Evolutionary conservation across 2,329 filamentous ascomycete species (phyloP).

Genomic region (Drechslerella stenobrocha): DNA sequence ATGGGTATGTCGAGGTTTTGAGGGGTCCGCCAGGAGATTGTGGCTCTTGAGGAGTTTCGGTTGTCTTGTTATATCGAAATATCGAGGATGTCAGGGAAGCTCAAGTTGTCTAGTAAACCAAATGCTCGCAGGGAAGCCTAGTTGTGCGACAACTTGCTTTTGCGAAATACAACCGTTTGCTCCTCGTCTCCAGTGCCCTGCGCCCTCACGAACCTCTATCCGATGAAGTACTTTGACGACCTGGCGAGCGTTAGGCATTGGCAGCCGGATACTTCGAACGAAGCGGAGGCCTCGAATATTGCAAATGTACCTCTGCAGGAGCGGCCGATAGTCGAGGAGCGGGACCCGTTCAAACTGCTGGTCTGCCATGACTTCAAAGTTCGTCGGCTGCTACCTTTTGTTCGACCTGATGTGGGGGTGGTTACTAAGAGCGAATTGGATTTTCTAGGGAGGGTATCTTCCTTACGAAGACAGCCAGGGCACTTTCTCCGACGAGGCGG

Average conservation of each 20-base stretch:
- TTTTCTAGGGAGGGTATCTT: constrained; percentile 59
- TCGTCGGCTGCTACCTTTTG: neutral
- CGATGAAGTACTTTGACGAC: constrained; percentile 45
- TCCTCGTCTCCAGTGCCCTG: neutral
- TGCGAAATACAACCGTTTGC: neutral
- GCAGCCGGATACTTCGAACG: constrained; percentile 32
- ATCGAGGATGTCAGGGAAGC: too few relatives aligned
- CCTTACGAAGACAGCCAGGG: constrained; percentile 56
- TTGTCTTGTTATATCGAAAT: too few relatives aligned
- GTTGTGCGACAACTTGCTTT: neutral
- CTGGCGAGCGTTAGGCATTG: constrained; percentile 31
- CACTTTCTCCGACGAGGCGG: constrained; percentile 52
- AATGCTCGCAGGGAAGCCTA: too few relatives aligned
- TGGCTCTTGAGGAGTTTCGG: too few relatives aligned
- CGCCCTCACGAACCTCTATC: constrained; percentile 7
- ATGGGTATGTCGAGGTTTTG: too few relatives aligned
- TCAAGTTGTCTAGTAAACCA: too few relatives aligned
- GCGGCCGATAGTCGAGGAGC: constrained; percentile 20
- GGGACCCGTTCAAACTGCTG: constrained; percentile 48
- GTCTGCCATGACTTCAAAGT: constrained; percentile 52
- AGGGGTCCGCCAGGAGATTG: too few relatives aligned
- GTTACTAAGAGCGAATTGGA: constrained; percentile 10
- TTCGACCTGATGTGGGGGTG: neutral
- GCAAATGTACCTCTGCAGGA: constrained; percentile 44
- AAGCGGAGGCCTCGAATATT: constrained; percentile 36